Base-by-base conservation (phyloP, 768 basidiomycete genomes). In the Gyrodon lividus region DNA sequence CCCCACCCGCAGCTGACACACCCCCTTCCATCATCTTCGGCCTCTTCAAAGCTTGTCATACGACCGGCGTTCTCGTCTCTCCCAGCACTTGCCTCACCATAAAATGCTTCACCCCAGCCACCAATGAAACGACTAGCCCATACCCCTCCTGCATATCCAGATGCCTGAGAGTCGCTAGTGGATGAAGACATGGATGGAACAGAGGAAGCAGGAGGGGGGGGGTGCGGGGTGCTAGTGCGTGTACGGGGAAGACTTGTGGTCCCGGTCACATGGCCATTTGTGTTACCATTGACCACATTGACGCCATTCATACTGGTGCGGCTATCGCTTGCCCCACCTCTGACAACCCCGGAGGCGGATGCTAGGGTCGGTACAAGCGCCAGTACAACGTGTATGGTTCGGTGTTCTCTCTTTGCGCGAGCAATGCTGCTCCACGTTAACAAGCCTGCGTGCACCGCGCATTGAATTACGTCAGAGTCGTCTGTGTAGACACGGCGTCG, bases 1-100 rank as follows among this genome's bases (percentile, higher is more conserved):
- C 87, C 87, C 89, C 88, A 89, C 0, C 80, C 80, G 8, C 80
- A 83, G 65, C 85, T 87, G n/a, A 77, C 71, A 58, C 87, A 67
- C 9, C 76, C 72, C 42, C 84, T 68, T 23, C 83, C 84, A 58
- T 86, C 85, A 52, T 86, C 81, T 34, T 77, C 77, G 7, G 65
- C 70, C 52, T 66, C 68, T 60, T 74, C 63, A 55, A 62, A 69
- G 43, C 52, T 61, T 39, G 57, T 60, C 65, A 58, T 72, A 52
- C 52, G 68, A 20, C 28, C 30, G 24, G 51, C 55, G 34, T 44
- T 57, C 31, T 66, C 64, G 38, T 56, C 63, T n/a, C 67, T 60
- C 19, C 67, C 69, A 4, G 67, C 66, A 14, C 19, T 59, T 48
- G 59, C 59, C 48, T 69, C 58, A 1, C 69, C 67, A 26, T 69